phyloP scores from a whole-genome alignment of 306 rosid species.

The Crotalaria pallida region DNA sequence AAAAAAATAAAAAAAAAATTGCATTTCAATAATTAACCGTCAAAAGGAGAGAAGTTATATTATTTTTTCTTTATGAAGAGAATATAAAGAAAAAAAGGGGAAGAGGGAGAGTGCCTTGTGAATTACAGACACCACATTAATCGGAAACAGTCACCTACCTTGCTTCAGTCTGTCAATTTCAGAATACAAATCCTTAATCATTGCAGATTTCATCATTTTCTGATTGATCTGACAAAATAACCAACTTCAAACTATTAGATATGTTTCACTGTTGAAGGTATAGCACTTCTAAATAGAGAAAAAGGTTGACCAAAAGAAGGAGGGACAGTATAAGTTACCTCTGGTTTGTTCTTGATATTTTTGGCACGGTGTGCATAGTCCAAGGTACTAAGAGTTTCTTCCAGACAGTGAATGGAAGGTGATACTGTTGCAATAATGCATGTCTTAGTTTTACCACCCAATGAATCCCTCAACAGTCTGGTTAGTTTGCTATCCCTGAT shows the following conservation, averaged over 20 bases:
- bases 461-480: constrained; percentile 87
- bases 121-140: constrained; percentile 17
- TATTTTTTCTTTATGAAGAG: background rate
- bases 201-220: constrained; percentile 99
- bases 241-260: constrained; percentile 22
- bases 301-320: background rate
- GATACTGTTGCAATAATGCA: constrained; percentile 97
- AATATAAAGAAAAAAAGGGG: too few species aligned
- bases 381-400: constrained; percentile 96
- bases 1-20: constrained; percentile 8
- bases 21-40: constrained; percentile 8
- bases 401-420: constrained; percentile 97
- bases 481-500: constrained; percentile 96
- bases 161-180: constrained; percentile 97
- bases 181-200: constrained; percentile 93
- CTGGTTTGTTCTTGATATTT: constrained; percentile 98
- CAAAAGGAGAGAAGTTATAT: background rate
- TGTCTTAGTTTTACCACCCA: constrained; percentile 99
- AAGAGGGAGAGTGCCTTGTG: background rate
- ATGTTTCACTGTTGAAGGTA: background rate
- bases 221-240: constrained; percentile 72
- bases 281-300: background rate
- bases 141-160: constrained; percentile 45
- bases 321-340: constrained; percentile 41
- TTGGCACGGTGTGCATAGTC: constrained; percentile 99